phyloP scores from a whole-genome alignment of 106 monocot genomes.

The Dactylorhiza incarnata region DNA sequence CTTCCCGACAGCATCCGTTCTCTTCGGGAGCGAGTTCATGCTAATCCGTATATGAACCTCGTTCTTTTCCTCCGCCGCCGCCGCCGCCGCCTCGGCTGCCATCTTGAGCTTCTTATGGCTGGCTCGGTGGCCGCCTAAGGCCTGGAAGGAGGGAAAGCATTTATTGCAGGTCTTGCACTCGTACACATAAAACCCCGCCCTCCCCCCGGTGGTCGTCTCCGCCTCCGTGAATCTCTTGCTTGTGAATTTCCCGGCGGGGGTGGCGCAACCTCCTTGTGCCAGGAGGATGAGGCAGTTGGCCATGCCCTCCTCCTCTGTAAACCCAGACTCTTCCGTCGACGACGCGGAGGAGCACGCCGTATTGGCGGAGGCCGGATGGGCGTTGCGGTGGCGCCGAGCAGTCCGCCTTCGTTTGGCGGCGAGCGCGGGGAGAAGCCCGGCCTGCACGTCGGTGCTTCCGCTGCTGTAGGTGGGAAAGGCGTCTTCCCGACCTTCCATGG shows the following conservation, averaged over 20 bases:
- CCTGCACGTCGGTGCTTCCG: slow-evolving; percentile 14
- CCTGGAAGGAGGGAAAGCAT: slow-evolving; percentile 49
- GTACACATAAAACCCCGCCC: slow-evolving; percentile 41
- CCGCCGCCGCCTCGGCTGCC: background rate
- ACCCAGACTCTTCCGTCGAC: background rate
- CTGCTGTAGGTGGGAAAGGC: background rate
- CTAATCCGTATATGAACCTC: slow-evolving; percentile 2
- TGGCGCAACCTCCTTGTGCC: slow-evolving; percentile 25
- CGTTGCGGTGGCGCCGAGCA: slow-evolving; percentile 6
- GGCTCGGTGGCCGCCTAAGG: slow-evolving; percentile 54
- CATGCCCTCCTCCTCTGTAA: slow-evolving; percentile 61
- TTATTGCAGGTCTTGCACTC: slow-evolving; percentile 68
- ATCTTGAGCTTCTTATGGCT: slow-evolving; percentile 52
- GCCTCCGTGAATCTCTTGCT: slow-evolving; percentile 30
- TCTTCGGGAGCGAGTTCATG: background rate
- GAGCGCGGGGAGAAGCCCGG: background rate
- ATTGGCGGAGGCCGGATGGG: background rate
- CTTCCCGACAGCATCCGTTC: background rate
- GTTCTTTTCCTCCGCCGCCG: background rate
- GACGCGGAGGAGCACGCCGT: slow-evolving; percentile 7
- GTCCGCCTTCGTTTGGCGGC: slow-evolving; percentile 31
- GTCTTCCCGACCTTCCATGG: slow-evolving; percentile 8
- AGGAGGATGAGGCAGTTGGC: slow-evolving; percentile 70
- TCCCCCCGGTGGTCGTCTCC: slow-evolving; percentile 13
- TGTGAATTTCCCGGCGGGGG: background rate